Percentiles rank a stretch among this genome's conserved stretches.
These are phyloP conservation scores for Barbarea vulgaris DNA, from an alignment of 345 rosid genomes.

Conservation along the genomic window DNA sequence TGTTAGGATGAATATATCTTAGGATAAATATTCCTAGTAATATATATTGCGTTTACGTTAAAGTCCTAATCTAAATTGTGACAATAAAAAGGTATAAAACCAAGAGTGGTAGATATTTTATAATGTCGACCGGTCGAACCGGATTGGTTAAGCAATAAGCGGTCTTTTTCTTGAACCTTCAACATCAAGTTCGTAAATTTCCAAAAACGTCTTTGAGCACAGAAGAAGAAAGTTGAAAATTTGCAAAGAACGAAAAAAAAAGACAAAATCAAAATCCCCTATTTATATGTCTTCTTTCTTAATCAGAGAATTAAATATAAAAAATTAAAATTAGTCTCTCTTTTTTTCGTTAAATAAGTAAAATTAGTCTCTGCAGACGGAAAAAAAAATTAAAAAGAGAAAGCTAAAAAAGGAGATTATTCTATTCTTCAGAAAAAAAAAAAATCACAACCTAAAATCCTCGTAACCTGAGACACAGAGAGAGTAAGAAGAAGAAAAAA, in stretches of 20 bases:
- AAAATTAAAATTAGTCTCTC: neutral
- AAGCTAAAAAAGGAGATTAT: slow-evolving; percentile 7
- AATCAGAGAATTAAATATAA: neutral
- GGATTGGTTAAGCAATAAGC: slow-evolving; percentile 2
- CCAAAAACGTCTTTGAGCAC: slow-evolving; percentile 15
- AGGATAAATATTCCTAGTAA: no score
- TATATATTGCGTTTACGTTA: no score
- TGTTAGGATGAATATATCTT: no score
- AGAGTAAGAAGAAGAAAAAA: neutral
- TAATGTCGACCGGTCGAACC: slow-evolving; percentile 25
- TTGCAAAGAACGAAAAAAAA: neutral
- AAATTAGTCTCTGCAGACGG: neutral
- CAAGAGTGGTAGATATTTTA: neutral
- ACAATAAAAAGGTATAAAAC: no score
- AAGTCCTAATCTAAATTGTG: no score
- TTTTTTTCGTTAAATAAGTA: no score
- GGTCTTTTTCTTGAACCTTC: slow-evolving; percentile 17
- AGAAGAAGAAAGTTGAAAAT: slow-evolving; percentile 5
- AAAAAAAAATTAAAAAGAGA: neutral
- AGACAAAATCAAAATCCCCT: neutral
- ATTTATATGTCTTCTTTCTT: neutral
- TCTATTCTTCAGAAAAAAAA: slow-evolving; percentile 1
- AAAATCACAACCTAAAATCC: slow-evolving; percentile 4
- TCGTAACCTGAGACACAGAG: slow-evolving; percentile 10
- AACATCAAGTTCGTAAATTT: slow-evolving; percentile 27